phyloP scores from a whole-genome alignment of 2,329 filamentous ascomycete genomes.

The Coniella vitis region DNA sequence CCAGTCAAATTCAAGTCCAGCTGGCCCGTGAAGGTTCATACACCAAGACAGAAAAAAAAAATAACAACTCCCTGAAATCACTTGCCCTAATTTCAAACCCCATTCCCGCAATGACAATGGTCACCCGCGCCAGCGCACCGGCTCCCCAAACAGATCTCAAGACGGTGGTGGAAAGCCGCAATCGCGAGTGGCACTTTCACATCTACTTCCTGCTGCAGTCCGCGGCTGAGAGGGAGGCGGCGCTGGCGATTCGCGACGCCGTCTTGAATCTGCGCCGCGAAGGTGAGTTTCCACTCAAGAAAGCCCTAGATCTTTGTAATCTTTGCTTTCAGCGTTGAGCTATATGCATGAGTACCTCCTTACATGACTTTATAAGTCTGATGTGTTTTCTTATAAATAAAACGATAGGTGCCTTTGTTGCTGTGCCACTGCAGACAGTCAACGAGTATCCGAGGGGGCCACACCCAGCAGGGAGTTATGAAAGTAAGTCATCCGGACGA shows the following conservation, averaged over 20 bases:
- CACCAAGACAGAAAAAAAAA: too few species aligned
- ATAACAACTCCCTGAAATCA: too few species aligned
- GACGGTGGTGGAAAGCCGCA: conserved; percentile 24
- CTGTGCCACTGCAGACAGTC: conserved; percentile 26
- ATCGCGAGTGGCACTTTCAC: conserved; percentile 29
- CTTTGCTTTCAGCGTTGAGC: too few species aligned
- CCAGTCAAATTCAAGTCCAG: too few species aligned
- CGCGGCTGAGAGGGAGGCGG: conserved; percentile 24
- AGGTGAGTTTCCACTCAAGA: conserved; percentile 17
- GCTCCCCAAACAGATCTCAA: conserved; percentile 22
- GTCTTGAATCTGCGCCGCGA: conserved; percentile 27
- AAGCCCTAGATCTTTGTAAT: too few species aligned
- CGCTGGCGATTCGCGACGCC: conserved; percentile 27
- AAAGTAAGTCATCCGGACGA: conserved; percentile 24
- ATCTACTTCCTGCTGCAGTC: conserved; percentile 29
- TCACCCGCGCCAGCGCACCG: conserved; percentile 16
- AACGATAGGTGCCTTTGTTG: conserved; percentile 29
- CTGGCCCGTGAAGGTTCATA: too few species aligned
- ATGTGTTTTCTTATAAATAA: too few species aligned
- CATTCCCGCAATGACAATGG: conserved; percentile 16
- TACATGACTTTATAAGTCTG: too few species aligned
- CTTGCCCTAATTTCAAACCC: too few species aligned
- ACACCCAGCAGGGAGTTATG: conserved; percentile 28
- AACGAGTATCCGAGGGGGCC: conserved; percentile 28
- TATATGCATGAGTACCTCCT: too few species aligned